These are phyloP conservation scores for Trifolium subterraneum DNA, from an alignment of 306 rosid species.

Conservation along the genomic window DNA sequence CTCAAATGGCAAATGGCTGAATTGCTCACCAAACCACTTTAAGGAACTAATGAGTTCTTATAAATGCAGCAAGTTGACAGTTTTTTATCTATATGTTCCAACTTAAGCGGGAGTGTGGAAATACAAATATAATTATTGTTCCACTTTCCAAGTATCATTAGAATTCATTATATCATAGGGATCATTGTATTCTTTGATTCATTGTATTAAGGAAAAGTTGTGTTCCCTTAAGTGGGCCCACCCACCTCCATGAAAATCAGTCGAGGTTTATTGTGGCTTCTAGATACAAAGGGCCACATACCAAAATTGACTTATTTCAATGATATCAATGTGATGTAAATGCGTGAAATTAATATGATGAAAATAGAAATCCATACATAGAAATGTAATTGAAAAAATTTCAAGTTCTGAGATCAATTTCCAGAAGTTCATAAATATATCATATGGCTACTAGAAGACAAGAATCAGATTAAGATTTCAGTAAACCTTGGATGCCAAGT, in stretches of 20 bases:
- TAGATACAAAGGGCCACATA: neutral
- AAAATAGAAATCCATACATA: slow-evolving; percentile 16
- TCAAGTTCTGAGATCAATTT: neutral
- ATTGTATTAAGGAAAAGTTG: neutral
- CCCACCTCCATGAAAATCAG: neutral
- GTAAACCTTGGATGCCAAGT: slow-evolving; percentile 92
- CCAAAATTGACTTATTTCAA: neutral
- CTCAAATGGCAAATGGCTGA: too few relatives aligned
- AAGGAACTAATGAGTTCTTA: too few relatives aligned
- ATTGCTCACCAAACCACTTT: too few relatives aligned
- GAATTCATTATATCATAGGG: too few relatives aligned
- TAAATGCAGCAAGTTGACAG: too few relatives aligned
- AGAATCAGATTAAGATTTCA: slow-evolving; percentile 24
- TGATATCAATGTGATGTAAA: neutral
- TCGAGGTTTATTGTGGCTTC: slow-evolving; percentile 2
- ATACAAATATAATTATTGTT: too few relatives aligned
- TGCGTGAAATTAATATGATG: neutral
- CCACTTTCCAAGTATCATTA: too few relatives aligned
- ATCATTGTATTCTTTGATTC: too few relatives aligned
- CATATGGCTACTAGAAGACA: slow-evolving; percentile 17
- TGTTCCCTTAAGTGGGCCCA: neutral
- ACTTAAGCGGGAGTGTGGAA: too few relatives aligned
- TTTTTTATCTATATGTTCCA: too few relatives aligned
- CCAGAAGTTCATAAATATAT: slow-evolving; percentile 20
- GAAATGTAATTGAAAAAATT: neutral